phyloP scores from a whole-genome alignment of 2,329 filamentous ascomycete genomes.

The Mollisiaceae sp. region DNA sequence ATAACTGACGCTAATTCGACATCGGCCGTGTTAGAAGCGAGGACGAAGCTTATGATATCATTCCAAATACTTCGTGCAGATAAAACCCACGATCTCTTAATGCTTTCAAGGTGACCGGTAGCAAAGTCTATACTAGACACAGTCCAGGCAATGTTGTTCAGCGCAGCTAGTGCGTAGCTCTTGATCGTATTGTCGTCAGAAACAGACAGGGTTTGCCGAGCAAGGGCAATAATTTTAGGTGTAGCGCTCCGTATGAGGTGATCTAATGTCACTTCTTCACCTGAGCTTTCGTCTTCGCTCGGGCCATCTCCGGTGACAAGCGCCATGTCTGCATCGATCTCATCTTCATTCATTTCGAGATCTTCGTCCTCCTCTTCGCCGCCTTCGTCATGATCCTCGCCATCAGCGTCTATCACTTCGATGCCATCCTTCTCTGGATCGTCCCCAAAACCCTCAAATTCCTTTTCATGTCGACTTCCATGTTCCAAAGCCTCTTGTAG shows the following conservation, averaged over 20 bases:
- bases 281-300: conserved; percentile 47
- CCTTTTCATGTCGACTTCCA: conserved; percentile 47
- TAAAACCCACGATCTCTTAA: conserved; percentile 60
- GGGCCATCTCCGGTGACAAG: conserved; percentile 58
- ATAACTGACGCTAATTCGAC: conserved; percentile 65
- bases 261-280: conserved; percentile 39
- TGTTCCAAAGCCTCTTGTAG: conserved; percentile 58
- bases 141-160: conserved; percentile 73
- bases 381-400: conserved; percentile 46
- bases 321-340: conserved; percentile 68
- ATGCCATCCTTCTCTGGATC: conserved; percentile 34
- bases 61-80: conserved; percentile 62
- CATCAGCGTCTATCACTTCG: conserved; percentile 46
- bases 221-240: conserved; percentile 38
- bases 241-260: conserved; percentile 39
- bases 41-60: conserved; percentile 59
- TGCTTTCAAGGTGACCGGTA: conserved; percentile 53
- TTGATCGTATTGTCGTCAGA: conserved; percentile 51
- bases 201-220: conserved; percentile 18
- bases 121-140: conserved; percentile 65
- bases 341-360: conserved; percentile 58
- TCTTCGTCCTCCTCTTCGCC: conserved; percentile 48
- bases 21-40: conserved; percentile 65
- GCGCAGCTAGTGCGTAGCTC: conserved; percentile 59
- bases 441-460: conserved; percentile 48